These are phyloP conservation scores for Nelumbo lutea DNA, from an alignment of 164 flowering plant genomes.

Conservation along the genomic window DNA sequence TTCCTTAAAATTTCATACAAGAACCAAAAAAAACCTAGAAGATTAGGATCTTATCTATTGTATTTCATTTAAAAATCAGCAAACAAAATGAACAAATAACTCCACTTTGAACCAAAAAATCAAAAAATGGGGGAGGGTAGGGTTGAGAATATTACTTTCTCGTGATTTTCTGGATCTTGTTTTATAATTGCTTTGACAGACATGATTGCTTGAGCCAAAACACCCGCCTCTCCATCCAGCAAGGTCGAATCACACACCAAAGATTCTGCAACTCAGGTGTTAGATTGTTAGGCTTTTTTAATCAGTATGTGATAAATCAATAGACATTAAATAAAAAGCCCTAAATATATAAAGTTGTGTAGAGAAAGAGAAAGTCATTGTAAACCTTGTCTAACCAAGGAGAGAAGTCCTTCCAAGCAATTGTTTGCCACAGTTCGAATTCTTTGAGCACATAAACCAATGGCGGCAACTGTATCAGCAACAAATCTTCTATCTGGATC, in stretches of 20 bases:
- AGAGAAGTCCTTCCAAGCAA: slow-evolving; percentile 76
- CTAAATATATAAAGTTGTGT: background rate
- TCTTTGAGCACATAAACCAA: slow-evolving; percentile 82
- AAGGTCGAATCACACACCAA: slow-evolving; percentile 27
- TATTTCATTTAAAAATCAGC: too few relatives aligned
- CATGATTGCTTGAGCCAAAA: slow-evolving; percentile 74
- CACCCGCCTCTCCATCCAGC: slow-evolving; percentile 53
- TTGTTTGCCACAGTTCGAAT: slow-evolving; percentile 57
- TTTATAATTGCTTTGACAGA: slow-evolving; percentile 69
- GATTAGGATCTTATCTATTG: too few relatives aligned
- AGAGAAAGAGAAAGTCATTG: slow-evolving; percentile 1
- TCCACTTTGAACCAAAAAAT: too few relatives aligned
- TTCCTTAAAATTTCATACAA: too few relatives aligned
- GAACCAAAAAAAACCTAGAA: too few relatives aligned
- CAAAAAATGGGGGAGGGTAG: background rate
- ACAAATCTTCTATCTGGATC: slow-evolving; percentile 94
- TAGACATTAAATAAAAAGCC: background rate
- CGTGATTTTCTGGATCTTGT: slow-evolving; percentile 63
- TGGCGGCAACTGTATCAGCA: slow-evolving; percentile 88
- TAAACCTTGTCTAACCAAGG: slow-evolving; percentile 63
- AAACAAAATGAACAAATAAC: too few relatives aligned
- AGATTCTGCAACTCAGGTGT: slow-evolving; percentile 41
- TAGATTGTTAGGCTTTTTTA: background rate
- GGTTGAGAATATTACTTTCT: slow-evolving; percentile 45
- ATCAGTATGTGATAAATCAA: background rate